Base-by-base conservation (phyloP, 495 filamentous ascomycete genomes). In the Daldinia concentrica region DNA sequence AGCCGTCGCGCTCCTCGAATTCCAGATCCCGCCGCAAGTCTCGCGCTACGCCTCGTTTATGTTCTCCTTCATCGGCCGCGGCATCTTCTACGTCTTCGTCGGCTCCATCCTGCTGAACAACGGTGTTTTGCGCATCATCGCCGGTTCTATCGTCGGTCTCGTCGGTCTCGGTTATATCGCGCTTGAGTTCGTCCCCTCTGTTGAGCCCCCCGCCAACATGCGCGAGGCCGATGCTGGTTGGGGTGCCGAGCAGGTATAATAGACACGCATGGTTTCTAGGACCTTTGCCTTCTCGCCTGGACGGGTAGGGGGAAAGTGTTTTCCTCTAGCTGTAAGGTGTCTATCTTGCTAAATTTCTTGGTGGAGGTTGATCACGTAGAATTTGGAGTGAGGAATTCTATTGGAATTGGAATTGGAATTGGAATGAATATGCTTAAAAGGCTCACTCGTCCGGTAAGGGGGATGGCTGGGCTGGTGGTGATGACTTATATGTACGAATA, bases 131-230 rank as follows among this genome's bases (percentile, higher is more conserved):
- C 83, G 86, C 50, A 82, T 83, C 72, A 87, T 94, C 62, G 86
- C 90, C 60, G 93, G 91, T 56, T 85, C 87, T 27, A 82, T 94
- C 73, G 83, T 98, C 65, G 93, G 89, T 41, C 66, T 95, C 54
- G 85, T 92, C 64, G 95, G 95, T 60, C 74, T 96, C 43, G 90
- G 79, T 39, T 99, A 98, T 81, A 82, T 88, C 56, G 92, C 86
- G 19, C 87, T 98, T 71, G 94, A 98, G 82, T 99, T 93, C 81
- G 90, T 98, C 63, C 95, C 96, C 0, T 94, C 90, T 41, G 97
- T 99, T 77, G 95, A 99, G 85, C 95, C 96, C 22, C 96, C 96
- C 19, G 90, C 93, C 74, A 99, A 97, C 83, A 99, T 99, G 96
- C 89, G 95, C 79, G 94, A 97, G 80, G 93, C 95, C 81, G 90